A percentile compares a stretch with the other conserved stretches of the same genome.
Evolutionary conservation across 139 green algal genomes (phyloP).

Genomic region (Chlorella sp.): DNA sequence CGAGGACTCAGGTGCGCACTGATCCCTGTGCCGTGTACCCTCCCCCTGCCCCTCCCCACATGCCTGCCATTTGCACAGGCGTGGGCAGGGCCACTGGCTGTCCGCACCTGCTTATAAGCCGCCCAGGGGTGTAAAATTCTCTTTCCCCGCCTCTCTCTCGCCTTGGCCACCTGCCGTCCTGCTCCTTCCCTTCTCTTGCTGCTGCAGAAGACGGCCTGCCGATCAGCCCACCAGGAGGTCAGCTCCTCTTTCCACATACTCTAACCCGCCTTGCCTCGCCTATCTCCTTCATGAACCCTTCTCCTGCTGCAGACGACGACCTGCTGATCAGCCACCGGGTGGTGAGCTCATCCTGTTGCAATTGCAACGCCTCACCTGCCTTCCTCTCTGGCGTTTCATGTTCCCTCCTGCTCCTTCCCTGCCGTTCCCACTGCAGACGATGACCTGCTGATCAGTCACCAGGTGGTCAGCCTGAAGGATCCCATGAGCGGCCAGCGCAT

Average conservation of each 20-base stretch:
- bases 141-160: no score
- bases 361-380: background rate
- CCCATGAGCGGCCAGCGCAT: slow-evolving; percentile 47
- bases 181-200: no score
- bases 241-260: background rate
- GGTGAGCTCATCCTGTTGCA: background rate
- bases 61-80: no score
- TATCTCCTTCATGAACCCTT: background rate
- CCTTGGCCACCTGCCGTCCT: no score
- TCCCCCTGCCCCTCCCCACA: no score
- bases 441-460: slow-evolving; percentile 34
- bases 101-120: no score
- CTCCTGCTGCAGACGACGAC: background rate
- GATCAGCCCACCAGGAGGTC: background rate
- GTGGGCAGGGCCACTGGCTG: background rate
- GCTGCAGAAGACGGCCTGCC: no score
- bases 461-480: slow-evolving; percentile 48
- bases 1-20: slow-evolving; percentile 16
- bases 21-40: no score
- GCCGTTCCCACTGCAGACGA: background rate
- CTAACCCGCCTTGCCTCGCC: background rate
- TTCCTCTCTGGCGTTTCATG: background rate
- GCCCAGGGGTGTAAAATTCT: no score
- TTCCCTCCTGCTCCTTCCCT: background rate
- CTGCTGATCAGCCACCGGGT: background rate